Evolutionary conservation across 140 eudicot species (phyloP), one percentile per base, ranked within the genome.

Genomic region (Ambrosia hybrid): DNA sequence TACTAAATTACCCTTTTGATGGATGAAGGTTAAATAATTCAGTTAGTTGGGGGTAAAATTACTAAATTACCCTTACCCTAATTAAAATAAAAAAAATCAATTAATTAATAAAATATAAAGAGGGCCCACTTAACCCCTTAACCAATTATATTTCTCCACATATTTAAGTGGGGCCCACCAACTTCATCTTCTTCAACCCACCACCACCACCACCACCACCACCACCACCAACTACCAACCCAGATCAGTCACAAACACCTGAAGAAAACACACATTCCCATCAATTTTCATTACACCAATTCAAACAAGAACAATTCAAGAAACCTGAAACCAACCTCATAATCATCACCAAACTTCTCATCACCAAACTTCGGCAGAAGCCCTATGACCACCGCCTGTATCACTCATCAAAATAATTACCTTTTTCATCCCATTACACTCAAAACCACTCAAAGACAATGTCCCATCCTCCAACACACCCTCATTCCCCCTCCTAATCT

Each of bases 311-410:
- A 65, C 9, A 60, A 69, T 63, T 63, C 69, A 21, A 21, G 26
- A 21, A 21, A 21, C 26, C 26, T 21, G 26, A 21, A 21, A 78
- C 76, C 15, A 70, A 94, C 99, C 97, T 91, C 92, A 65, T 94
- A 94, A 15, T 88, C 87, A 73, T 94, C 99, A 57, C 99, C 97
- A 80, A 82, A 94, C 49, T 86, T 88, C 72, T 90, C 90, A 59
- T 81, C 46, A 97, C 96, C 70, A 91, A 84, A 97, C 99, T 77
- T 94, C 99, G n/a, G 99, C 97, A 33, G 99, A 94, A 65, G 99
- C 99, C 75, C 97, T 56, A 45, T 94, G 99, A 43, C 99, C 99
- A 4, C 99, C 99, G 65, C 99, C 99, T 14, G 99, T 94, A 65
- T 94, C 99, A 71, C 99, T 94, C 99, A 94, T 94, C 90, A 94